These are phyloP conservation scores for Astragalus membranaceus DNA, from an alignment of 306 rosid species.

Conservation along the genomic window DNA sequence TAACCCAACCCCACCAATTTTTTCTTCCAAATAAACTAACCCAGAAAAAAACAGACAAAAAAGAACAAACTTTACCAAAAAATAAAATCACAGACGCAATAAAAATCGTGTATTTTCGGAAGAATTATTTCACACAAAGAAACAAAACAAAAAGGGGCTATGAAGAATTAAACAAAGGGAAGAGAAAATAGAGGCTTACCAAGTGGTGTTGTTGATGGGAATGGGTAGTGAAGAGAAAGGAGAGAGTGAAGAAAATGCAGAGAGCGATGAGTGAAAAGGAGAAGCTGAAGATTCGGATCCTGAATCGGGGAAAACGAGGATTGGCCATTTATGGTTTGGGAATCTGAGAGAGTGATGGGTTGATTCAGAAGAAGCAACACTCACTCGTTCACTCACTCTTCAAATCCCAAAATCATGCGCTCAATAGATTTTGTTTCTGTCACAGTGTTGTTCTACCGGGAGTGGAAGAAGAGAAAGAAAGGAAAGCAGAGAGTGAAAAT, in stretches of 20 bases:
- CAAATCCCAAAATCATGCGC: not conserved
- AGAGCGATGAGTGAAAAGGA: conserved; percentile 38
- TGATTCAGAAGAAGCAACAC: conserved; percentile 14
- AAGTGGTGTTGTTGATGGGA: conserved; percentile 24
- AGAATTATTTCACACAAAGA: not conserved
- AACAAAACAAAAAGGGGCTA: not conserved
- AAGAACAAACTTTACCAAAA: not conserved
- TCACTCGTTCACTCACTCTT: not conserved
- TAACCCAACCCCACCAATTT: conserved; percentile 14
- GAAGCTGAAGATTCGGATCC: conserved; percentile 27
- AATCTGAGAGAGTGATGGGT: conserved; percentile 14
- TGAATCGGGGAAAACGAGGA: conserved; percentile 19
- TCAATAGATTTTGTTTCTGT: not conserved
- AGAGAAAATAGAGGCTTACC: conserved; percentile 32
- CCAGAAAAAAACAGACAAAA: not conserved
- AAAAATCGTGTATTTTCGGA: not conserved
- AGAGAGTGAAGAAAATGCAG: conserved; percentile 41
- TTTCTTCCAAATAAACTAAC: not conserved
- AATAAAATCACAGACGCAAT: not conserved
- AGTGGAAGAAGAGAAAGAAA: not conserved
- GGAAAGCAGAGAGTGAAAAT: not conserved
- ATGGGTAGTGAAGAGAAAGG: conserved; percentile 42
- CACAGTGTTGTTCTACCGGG: not conserved
- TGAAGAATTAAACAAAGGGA: not conserved
- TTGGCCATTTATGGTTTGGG: conserved; percentile 19